Evolutionary conservation across 306 rosid species (phyloP), one percentile per base, ranked within the genome.

Genomic region (Heteromeles arbutifolia): DNA sequence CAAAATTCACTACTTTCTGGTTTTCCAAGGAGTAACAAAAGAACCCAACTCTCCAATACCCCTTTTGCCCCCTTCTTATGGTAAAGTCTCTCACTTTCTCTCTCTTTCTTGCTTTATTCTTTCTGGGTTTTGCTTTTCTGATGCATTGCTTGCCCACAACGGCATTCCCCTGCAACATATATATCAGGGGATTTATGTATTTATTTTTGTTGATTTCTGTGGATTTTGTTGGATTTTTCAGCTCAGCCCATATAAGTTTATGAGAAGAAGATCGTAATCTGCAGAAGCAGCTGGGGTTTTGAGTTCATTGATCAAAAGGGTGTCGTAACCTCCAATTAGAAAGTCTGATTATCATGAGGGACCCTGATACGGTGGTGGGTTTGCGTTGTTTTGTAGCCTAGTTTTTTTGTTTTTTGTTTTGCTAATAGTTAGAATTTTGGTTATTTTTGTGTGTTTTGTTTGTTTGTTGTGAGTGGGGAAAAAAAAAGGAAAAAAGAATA

Each of bases 331-430:
- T 72, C 59, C 73, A 79, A 72, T 83, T 77, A 14, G 3, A 56
- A 52, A 15, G 61, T 48, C 28, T 31, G 15, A 48, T 50, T 39
- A 86, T 79, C 44, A 95, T 88, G 97, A 92, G 93, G 80, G 93
- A 90, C 81, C 90, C 82, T 57, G 78, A 89, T 77, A 14, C 59
- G 78, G 62, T 82, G 50, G 83, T 78, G 67, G 81, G 70, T 74
- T 62, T 79, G 80, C 31, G 67, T 86, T 75, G 59, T 66, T 67
- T 69, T 78, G 81, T 85, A 85, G 78, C 11, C 67, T 82, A 83
- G 82, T 45, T 77, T 70, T 63, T 66, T 29, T 1, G 5, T 31
- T 32, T 32, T 32, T 32, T 31, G 0, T 4, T 85, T 48, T 48
- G 53, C 53, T 14, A 14, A 14, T 4, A 85, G 92, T 72, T 85